These are phyloP conservation scores for Fusarium setosum DNA, from an alignment of 2,329 filamentous ascomycete species.

Conservation along the genomic window DNA sequence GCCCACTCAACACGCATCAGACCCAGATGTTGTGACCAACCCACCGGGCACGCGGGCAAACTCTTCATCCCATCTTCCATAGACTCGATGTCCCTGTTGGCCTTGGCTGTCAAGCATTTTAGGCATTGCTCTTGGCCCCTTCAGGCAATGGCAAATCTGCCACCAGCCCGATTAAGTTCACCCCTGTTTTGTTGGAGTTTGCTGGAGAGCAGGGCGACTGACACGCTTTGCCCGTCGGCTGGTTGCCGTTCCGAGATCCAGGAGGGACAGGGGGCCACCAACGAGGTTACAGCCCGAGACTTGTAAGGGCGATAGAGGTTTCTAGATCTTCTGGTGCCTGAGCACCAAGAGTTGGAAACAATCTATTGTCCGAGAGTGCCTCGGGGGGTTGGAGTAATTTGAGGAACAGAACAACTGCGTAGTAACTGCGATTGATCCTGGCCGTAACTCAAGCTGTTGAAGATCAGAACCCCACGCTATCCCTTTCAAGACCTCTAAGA, in stretches of 20 bases:
- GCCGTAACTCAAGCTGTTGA: no score
- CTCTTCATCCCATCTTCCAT: conserved; percentile 4
- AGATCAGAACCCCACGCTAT: no score
- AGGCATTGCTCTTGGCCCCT: conserved; percentile 4
- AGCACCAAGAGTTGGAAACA: conserved; percentile 28
- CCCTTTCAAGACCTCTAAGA: no score
- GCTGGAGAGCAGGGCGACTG: conserved; percentile 21
- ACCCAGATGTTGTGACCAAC: conserved; percentile 3
- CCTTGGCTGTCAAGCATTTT: not conserved
- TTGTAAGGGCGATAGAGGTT: conserved; percentile 25
- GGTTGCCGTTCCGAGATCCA: conserved; percentile 35
- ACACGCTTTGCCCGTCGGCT: conserved; percentile 32
- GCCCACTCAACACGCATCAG: conserved; percentile 39
- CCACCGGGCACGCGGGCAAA: not conserved
- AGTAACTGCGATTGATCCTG: no score
- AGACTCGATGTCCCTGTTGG: conserved; percentile 25
- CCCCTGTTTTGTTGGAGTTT: conserved; percentile 22
- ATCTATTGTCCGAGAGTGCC: conserved; percentile 1
- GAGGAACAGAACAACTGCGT: no score
- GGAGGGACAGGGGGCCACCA: conserved; percentile 30
- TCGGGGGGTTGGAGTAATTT: not conserved
- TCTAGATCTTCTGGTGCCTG: conserved; percentile 26
- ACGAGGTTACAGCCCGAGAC: conserved; percentile 31
- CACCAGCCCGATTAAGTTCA: conserved; percentile 17
- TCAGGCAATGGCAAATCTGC: conserved; percentile 3